Evolutionary conservation across 805 yeast genomes (phyloP), one percentile per base, ranked within the genome.

Genomic region (Wickerhamiella nectarea): DNA sequence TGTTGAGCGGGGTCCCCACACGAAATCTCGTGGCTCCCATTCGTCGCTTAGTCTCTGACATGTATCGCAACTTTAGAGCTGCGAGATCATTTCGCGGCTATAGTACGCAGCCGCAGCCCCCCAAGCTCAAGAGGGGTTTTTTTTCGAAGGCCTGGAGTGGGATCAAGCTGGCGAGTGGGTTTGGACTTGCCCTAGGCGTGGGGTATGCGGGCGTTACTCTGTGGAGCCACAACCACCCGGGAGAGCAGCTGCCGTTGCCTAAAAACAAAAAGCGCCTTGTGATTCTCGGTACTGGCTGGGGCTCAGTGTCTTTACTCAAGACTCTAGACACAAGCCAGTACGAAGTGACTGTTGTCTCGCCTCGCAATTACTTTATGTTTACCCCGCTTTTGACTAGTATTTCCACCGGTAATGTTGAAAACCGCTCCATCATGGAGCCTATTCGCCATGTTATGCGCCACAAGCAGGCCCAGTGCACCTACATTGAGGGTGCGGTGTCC

Each of bases 361-460:
- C 97, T 50, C 76, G 96, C 68, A 89, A 87, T 70, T 89, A 84
- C 70, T 86, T 87, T 67, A 70, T 87, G 56, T 87, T 89, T 72
- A 87, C 97, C 46, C 96, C 97, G n/a, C 69, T 87, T 60, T 71
- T 87, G 55, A 96, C 97, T 38, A 82, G 94, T 20, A 82, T 89
- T 53, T 94, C 96, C 46, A 87, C 94, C 31, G 96, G 96, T 51
- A 82, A 95, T 41, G 76, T 85, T 47, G 95, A 84, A 57, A 67
- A 62, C 55, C 83, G 91, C 63, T 87, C 96, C 19, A 87, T 87
- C 59, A 80, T 85, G 65, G 96, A 87, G 63, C 95, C 96, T 25
- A 85, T 89, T 44, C 76, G 95, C 64, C 70, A 82, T 43, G 80
- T 87, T 56, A 80, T 91, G 46, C 78, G 94, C 67, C 68, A 65